phyloP scores from a whole-genome alignment of 208 protist species.

The Novymonas esmeraldas region DNA sequence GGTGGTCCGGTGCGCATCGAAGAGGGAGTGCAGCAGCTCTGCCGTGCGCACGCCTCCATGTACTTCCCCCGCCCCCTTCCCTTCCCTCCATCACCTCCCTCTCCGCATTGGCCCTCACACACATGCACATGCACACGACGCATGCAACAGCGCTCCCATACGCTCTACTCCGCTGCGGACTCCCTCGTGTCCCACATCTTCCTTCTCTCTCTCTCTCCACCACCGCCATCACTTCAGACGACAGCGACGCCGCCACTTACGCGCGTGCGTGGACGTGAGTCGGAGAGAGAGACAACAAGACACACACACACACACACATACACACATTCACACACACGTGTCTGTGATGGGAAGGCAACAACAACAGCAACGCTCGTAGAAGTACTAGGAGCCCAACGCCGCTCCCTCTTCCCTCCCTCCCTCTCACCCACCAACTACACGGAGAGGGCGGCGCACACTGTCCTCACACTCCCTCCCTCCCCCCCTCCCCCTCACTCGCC shows the following conservation, averaged over 20 bases:
- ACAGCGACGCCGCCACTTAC: neutral
- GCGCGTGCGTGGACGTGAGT: neutral
- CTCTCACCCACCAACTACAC: neutral
- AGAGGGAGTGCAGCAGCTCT: too few relatives aligned
- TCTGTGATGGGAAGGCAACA: too few relatives aligned
- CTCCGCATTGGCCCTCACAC: neutral
- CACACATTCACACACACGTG: neutral
- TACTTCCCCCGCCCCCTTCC: neutral
- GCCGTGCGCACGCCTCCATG: too few relatives aligned
- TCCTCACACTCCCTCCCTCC: neutral
- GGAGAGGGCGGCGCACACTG: too few relatives aligned
- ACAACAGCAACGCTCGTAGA: too few relatives aligned
- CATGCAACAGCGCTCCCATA: too few relatives aligned
- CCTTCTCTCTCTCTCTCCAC: neutral
- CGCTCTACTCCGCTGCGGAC: too few relatives aligned
- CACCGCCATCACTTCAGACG: too few relatives aligned
- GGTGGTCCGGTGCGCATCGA: too few relatives aligned
- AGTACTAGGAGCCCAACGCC: too few relatives aligned
- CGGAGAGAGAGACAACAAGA: too few relatives aligned
- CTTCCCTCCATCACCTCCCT: neutral
- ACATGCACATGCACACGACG: too few relatives aligned
- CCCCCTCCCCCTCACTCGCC: neutral
- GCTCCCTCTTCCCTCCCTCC: neutral
- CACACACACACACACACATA: conserved; percentile 2
- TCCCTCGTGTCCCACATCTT: neutral